Percentiles rank a stretch among this genome's conserved stretches.
Evolutionary conservation across 2,329 filamentous ascomycete genomes (phyloP).

Genomic region (Ophiostoma montium): DNA sequence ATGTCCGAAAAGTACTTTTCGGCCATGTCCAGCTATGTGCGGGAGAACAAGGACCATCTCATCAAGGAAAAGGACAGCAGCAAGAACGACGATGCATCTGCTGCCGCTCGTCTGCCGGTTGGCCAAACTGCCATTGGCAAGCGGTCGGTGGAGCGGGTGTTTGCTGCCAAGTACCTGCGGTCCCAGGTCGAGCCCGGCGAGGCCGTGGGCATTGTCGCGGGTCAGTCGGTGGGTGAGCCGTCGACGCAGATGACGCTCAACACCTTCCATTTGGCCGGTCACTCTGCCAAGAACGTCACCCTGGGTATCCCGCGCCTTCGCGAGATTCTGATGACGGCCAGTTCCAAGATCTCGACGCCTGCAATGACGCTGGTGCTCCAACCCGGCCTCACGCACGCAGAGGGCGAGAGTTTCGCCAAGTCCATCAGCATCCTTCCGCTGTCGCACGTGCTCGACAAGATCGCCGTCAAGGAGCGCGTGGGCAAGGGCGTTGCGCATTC

Average conservation of each 20-base stretch:
- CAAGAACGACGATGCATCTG: slow-evolving; percentile 14
- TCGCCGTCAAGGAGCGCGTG: slow-evolving; percentile 65
- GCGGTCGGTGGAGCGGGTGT: slow-evolving; percentile 68
- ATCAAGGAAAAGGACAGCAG: slow-evolving; percentile 35
- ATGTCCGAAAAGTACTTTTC: slow-evolving; percentile 79
- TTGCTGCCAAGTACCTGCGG: slow-evolving; percentile 84
- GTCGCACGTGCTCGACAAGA: slow-evolving; percentile 69
- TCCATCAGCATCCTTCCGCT: slow-evolving; percentile 77
- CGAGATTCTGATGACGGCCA: slow-evolving; percentile 98
- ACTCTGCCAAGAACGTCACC: slow-evolving; percentile 97
- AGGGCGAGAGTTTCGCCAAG: slow-evolving; percentile 75
- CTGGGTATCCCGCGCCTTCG: slow-evolving; percentile 92
- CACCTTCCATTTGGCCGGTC: slow-evolving; percentile 98
- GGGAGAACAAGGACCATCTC: slow-evolving; percentile 54
- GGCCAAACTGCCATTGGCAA: slow-evolving; percentile 34
- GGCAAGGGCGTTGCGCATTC: slow-evolving; percentile 53
- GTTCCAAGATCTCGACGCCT: slow-evolving; percentile 75
- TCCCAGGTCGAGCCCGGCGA: slow-evolving; percentile 91
- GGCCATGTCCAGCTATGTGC: slow-evolving; percentile 60
- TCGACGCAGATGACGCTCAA: slow-evolving; percentile 99
- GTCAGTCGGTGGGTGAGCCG: slow-evolving; percentile 91
- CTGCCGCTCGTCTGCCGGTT: slow-evolving; percentile 1
- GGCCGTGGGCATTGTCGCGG: slow-evolving; percentile 90
- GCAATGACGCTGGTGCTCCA: slow-evolving; percentile 75
- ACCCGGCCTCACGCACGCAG: slow-evolving; percentile 51